Conservation (phyloP, 1,139 yeast genomes). For the Kazachstania sp. region DNA sequence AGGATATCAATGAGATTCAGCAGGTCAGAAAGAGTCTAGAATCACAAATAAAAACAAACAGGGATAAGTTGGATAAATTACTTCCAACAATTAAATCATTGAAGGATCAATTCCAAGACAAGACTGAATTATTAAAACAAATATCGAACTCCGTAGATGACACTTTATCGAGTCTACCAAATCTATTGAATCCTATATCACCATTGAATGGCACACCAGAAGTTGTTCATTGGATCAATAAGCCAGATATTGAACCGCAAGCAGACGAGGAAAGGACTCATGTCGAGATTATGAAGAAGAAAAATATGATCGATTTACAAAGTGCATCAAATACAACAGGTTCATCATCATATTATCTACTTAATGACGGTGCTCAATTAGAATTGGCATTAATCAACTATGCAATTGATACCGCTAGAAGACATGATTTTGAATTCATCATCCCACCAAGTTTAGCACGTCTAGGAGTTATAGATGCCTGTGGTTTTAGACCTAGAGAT, state of each 20-base stretch:
- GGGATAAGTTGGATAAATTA: constrained; percentile 8
- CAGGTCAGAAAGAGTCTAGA: constrained; percentile 28
- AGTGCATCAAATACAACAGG: constrained; percentile 75
- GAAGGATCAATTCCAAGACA: constrained; percentile 19
- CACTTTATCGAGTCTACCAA: constrained; percentile 52
- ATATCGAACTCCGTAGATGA: constrained; percentile 35
- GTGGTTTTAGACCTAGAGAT: constrained; percentile 95
- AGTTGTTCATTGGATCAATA: constrained; percentile 44
- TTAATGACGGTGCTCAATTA: constrained; percentile 79
- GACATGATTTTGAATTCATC: constrained; percentile 65
- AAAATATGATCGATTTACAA: constrained; percentile 51
- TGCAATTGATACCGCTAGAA: constrained; percentile 46
- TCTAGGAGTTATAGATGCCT: constrained; percentile 68
- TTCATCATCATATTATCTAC: constrained; percentile 76
- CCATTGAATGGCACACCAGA: constrained; percentile 37
- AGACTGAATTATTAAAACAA: constrained; percentile 22
- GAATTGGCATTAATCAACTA: constrained; percentile 87
- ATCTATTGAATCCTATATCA: constrained; percentile 48
- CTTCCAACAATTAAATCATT: constrained; percentile 19
- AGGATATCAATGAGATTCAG: constrained; percentile 26
- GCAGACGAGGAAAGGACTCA: constrained; percentile 45
- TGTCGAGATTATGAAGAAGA: constrained; percentile 39
- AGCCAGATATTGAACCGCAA: constrained; percentile 24
- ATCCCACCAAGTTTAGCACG: constrained; percentile 84
- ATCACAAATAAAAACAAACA: constrained; percentile 19